Evolutionary conservation across 306 rosid genomes (phyloP).

Genomic region (Lagenaria siceraria): DNA sequence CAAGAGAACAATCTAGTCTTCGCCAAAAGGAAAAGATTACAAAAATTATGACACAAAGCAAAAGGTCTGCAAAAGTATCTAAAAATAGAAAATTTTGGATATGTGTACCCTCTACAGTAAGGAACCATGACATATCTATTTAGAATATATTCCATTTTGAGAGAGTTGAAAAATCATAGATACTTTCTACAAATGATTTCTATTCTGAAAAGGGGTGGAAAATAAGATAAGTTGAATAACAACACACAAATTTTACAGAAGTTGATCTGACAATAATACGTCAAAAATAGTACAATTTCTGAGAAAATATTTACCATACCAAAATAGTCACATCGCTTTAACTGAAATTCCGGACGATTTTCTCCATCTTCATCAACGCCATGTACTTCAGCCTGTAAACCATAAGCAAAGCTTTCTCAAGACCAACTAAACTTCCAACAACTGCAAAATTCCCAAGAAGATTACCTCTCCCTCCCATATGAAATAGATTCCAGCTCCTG

Average conservation of each 20-base stretch:
- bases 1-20: not conserved
- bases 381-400: constrained; percentile 69
- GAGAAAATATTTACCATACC: constrained; percentile 47
- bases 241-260: not conserved
- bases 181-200: not conserved
- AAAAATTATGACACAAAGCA: not conserved
- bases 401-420: not conserved
- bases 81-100: no score
- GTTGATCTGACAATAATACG: not conserved
- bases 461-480: constrained; percentile 91
- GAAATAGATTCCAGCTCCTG: constrained; percentile 74
- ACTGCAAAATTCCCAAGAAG: not conserved
- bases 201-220: not conserved
- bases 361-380: constrained; percentile 38
- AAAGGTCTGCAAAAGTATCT: no score
- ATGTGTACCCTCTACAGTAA: no score
- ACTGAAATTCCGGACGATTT: constrained; percentile 52
- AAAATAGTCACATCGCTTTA: constrained; percentile 71
- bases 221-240: not conserved
- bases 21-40: not conserved
- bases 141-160: no score
- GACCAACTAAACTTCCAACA: not conserved
- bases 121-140: no score
- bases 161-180: not conserved
- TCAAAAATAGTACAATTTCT: not conserved